Percentiles rank a stretch among this genome's conserved stretches.
phyloP scores from a whole-genome alignment of 305 asterid species.

The Solanum hybrid region DNA sequence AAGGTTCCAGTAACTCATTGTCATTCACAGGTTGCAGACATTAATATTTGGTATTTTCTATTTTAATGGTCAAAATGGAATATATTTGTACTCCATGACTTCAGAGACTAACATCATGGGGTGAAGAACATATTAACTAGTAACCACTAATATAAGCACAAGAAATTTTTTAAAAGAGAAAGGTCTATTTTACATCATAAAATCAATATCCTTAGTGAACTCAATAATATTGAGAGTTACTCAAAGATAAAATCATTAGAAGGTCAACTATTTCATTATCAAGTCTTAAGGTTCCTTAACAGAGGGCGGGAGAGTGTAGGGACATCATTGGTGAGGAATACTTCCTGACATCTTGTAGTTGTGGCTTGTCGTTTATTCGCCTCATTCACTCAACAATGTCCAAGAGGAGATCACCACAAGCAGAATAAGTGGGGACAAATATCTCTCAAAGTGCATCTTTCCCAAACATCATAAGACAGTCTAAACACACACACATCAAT shows the following conservation, averaged over 20 bases:
- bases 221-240: background rate
- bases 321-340: background rate
- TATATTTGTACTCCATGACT: background rate
- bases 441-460: background rate
- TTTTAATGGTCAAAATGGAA: background rate
- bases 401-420: background rate
- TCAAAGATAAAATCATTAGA: background rate
- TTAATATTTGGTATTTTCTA: background rate
- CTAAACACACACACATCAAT: background rate
- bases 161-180: background rate
- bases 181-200: background rate
- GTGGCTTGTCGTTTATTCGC: background rate
- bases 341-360: background rate
- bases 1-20: background rate
- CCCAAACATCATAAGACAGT: background rate
- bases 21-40: background rate
- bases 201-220: background rate
- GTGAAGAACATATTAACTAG: background rate
- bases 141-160: background rate
- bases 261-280: background rate
- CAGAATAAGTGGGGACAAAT: background rate
- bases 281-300: background rate
- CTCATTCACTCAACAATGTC: background rate
- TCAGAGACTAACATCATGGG: background rate
- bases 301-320: background rate